phyloP scores from a whole-genome alignment of 2,329 filamentous ascomycete genomes.

The Colletotrichum destructivum region DNA sequence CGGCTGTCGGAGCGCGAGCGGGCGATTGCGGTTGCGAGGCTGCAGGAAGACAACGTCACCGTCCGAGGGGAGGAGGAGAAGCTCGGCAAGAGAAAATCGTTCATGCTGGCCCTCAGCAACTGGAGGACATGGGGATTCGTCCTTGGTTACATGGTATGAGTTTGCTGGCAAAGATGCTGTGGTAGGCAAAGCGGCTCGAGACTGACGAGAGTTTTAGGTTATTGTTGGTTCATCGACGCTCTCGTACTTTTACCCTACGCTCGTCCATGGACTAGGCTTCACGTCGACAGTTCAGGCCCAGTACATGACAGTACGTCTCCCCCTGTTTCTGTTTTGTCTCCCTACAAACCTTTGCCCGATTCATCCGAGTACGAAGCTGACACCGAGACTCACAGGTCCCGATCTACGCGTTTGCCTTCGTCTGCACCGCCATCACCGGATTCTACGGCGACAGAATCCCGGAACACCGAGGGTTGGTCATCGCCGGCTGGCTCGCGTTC shows the following conservation, averaged over 20 bases:
- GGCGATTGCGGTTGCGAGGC: constrained; percentile 70
- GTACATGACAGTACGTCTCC: constrained; percentile 52
- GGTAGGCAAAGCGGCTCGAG: background rate
- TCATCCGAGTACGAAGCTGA: background rate
- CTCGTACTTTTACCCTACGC: constrained; percentile 68
- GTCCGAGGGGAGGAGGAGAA: constrained; percentile 72
- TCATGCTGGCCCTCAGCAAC: constrained; percentile 14
- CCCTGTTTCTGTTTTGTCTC: background rate
- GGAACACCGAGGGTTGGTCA: constrained; percentile 62
- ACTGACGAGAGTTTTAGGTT: constrained; percentile 38
- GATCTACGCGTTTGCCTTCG: constrained; percentile 68
- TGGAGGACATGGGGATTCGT: constrained; percentile 28
- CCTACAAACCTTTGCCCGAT: no score
- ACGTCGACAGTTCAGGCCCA: constrained; percentile 58
- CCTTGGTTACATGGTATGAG: constrained; percentile 22
- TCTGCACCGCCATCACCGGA: constrained; percentile 62
- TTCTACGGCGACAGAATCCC: constrained; percentile 64
- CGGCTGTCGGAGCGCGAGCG: constrained; percentile 73
- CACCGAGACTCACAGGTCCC: constrained; percentile 52
- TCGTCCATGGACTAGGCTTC: constrained; percentile 67
- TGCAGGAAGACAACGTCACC: constrained; percentile 73
- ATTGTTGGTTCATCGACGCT: constrained; percentile 61
- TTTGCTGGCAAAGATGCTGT: background rate
- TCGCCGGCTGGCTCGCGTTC: constrained; percentile 62
- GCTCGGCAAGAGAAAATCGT: constrained; percentile 6